These are phyloP conservation scores for Cyclospora cayetanensis DNA, from an alignment of 169 alveolate genomes.

Conservation along the genomic window DNA sequence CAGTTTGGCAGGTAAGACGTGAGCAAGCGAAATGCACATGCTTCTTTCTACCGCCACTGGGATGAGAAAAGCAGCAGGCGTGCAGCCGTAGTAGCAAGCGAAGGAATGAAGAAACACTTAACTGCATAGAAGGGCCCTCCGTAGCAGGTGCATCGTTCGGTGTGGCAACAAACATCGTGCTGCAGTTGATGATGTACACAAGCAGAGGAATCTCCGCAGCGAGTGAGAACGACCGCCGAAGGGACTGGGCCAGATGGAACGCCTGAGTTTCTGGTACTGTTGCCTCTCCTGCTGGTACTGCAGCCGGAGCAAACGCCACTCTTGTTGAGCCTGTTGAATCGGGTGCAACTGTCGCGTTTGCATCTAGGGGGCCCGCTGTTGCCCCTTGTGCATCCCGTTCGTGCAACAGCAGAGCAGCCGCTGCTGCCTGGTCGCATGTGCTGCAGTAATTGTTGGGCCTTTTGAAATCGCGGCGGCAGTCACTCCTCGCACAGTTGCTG, in stretches of 20 bases:
- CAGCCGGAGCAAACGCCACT: too few relatives aligned
- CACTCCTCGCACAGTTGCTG: not conserved
- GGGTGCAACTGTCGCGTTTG: too few relatives aligned
- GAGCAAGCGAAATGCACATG: constrained; percentile 29
- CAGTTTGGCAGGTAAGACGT: constrained; percentile 4
- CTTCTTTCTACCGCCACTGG: not conserved
- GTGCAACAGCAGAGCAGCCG: constrained; percentile 3
- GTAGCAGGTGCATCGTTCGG: not conserved
- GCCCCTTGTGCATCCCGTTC: constrained; percentile 18
- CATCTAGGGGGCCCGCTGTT: too few relatives aligned
- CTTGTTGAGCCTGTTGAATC: too few relatives aligned
- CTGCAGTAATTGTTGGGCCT: constrained; percentile 22
- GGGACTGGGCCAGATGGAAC: constrained; percentile 15
- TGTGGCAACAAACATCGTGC: not conserved
- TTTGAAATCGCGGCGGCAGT: not conserved
- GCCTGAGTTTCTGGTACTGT: constrained; percentile 15
- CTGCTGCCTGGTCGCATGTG: constrained; percentile 14
- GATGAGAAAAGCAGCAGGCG: not conserved
- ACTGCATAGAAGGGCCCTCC: not conserved
- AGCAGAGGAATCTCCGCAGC: constrained; percentile 30
- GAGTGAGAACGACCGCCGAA: constrained; percentile 20
- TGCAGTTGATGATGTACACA: constrained; percentile 43
- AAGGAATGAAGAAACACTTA: not conserved
- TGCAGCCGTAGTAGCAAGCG: constrained; percentile 12
- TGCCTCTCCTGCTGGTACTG: not conserved